Conservation (phyloP, 169 alveolate genomes). For the Cryptosporidium muris region DNA sequence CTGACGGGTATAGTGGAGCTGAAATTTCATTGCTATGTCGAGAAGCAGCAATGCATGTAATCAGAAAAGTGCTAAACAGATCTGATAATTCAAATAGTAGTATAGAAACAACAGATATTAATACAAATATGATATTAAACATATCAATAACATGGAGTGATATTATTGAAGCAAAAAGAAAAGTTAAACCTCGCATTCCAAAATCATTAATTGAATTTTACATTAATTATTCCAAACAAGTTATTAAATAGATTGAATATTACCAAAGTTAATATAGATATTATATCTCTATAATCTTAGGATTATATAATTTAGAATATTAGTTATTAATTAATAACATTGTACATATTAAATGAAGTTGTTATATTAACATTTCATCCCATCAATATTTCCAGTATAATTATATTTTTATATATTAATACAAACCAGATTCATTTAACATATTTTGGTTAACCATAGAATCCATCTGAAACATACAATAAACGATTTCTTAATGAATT, state of each 20-base stretch:
- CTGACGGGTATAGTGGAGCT: slow-evolving; percentile 96
- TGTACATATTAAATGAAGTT: too few relatives aligned
- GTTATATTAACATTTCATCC: too few relatives aligned
- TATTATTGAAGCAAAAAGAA: slow-evolving; percentile 70
- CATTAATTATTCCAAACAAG: slow-evolving; percentile 70
- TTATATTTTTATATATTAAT: not conserved
- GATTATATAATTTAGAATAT: too few relatives aligned
- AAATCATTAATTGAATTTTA: slow-evolving; percentile 72
- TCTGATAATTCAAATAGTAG: not conserved
- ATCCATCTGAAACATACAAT: too few relatives aligned
- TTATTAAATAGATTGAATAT: slow-evolving; percentile 9
- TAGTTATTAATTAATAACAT: too few relatives aligned
- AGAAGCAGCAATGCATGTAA: slow-evolving; percentile 87
- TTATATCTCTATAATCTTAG: too few relatives aligned
- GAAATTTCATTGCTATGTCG: slow-evolving; percentile 89
- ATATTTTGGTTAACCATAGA: too few relatives aligned
- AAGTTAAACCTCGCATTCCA: slow-evolving; percentile 76
- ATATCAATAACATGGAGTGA: slow-evolving; percentile 54
- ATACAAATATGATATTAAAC: slow-evolving; percentile 14
- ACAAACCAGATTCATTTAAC: too few relatives aligned
- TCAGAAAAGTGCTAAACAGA: slow-evolving; percentile 50
- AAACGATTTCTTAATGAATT: too few relatives aligned
- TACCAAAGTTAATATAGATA: too few relatives aligned
- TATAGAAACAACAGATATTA: not conserved
- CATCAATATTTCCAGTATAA: not conserved